Conservation (phyloP, 2,329 filamentous ascomycete genomes). For the Ceratocystis cacaofunesta region DNA sequence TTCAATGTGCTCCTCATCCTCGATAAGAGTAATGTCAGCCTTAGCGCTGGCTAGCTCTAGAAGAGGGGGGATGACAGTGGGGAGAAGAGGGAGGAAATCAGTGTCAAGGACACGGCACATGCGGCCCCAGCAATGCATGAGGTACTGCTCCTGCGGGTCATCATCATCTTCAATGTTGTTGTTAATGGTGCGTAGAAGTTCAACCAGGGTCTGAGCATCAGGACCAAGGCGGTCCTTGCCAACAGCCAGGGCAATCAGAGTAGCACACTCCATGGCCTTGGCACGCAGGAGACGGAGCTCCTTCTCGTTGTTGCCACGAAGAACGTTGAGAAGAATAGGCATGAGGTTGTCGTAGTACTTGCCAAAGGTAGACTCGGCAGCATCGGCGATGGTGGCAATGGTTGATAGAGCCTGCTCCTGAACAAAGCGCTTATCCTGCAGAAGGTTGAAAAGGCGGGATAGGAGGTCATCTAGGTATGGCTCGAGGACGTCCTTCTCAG, state of each 20-base stretch:
- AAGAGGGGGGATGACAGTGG: conserved; percentile 85
- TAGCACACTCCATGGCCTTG: conserved; percentile 98
- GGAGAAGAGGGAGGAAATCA: conserved; percentile 85
- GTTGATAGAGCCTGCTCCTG: conserved; percentile 96
- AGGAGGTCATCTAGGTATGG: conserved; percentile 85
- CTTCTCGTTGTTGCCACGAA: conserved; percentile 81
- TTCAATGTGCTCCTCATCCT: conserved; percentile 88
- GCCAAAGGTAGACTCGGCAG: conserved; percentile 82
- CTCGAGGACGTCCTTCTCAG: conserved; percentile 79
- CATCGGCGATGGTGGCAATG: conserved; percentile 97
- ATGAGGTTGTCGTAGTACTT: conserved; percentile 95
- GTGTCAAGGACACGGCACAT: conserved; percentile 90
- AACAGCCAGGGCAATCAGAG: conserved; percentile 85
- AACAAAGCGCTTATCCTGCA: conserved; percentile 88
- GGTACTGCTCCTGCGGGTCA: conserved; percentile 89
- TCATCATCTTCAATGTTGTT: conserved; percentile 75
- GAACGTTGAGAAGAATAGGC: conserved; percentile 80
- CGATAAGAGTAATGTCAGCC: conserved; percentile 89
- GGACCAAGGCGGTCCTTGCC: conserved; percentile 81
- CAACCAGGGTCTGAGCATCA: conserved; percentile 76
- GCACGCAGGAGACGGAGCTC: conserved; percentile 82
- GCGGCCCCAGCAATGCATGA: conserved; percentile 97
- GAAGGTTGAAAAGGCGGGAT: conserved; percentile 67
- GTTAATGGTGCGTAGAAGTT: conserved; percentile 78
- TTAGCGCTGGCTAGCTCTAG: conserved; percentile 85